Evolutionary conservation across 305 asterid species (phyloP).

Genomic region (Solanum hybrid): DNA sequence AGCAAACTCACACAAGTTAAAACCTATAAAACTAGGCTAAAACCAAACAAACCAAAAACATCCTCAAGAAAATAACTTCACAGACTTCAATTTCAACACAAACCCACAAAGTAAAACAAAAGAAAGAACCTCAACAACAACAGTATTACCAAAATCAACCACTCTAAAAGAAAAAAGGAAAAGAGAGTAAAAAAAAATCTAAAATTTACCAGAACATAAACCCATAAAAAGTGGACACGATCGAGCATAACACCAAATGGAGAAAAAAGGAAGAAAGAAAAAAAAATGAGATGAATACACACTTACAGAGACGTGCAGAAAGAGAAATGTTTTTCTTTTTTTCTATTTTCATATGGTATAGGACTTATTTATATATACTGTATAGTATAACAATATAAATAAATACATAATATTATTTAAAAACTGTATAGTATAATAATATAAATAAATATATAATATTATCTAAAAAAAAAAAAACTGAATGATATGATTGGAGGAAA

Average conservation of each 20-base stretch:
- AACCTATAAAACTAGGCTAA: not conserved
- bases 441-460: not conserved
- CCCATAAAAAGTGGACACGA: not conserved
- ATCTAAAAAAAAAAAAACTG: not conserved
- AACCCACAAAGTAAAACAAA: not conserved
- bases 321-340: slow-evolving; percentile 3
- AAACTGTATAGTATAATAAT: not conserved
- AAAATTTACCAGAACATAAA: not conserved
- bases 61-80: not conserved
- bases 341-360: not conserved
- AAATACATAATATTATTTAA: not conserved
- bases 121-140: not conserved
- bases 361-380: not conserved
- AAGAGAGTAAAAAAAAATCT: not conserved
- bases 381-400: not conserved
- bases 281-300: not conserved
- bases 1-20: not conserved
- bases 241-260: not conserved
- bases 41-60: not conserved
- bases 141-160: not conserved
- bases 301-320: not conserved
- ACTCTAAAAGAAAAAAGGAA: not conserved
- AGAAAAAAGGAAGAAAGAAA: not conserved
- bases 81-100: not conserved
- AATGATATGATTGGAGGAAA: slow-evolving; percentile 7